phyloP scores from a whole-genome alignment of 2,329 filamentous ascomycete species.

The Pseudogymnoascus sp. region DNA sequence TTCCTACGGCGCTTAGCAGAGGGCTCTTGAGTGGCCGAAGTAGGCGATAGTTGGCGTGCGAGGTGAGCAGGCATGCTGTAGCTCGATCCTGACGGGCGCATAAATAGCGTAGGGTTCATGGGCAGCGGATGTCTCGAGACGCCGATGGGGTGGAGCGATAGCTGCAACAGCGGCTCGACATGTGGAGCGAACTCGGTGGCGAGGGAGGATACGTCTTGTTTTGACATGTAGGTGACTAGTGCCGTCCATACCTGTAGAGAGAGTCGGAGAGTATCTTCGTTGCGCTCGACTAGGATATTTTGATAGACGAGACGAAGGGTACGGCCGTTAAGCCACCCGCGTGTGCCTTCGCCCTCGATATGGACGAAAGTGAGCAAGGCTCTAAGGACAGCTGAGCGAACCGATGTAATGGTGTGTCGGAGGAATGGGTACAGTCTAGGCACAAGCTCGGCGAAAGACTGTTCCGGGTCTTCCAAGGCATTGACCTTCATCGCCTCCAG shows the following conservation, averaged over 20 bases:
- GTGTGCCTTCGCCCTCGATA: constrained; percentile 68
- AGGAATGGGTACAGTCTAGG: constrained; percentile 93
- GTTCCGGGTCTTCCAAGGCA: constrained; percentile 70
- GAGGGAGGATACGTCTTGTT: constrained; percentile 52
- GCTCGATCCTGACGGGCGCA: constrained; percentile 83
- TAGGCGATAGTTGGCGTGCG: constrained; percentile 29
- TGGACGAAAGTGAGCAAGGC: constrained; percentile 88
- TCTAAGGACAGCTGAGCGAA: constrained; percentile 85
- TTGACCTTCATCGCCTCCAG: constrained; percentile 89
- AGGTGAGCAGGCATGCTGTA: constrained; percentile 51
- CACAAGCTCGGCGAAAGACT: constrained; percentile 86
- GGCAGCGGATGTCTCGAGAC: constrained; percentile 83
- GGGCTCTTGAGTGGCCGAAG: constrained; percentile 49
- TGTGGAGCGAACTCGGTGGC: constrained; percentile 66
- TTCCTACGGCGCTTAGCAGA: constrained; percentile 70
- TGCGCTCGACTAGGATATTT: constrained; percentile 87
- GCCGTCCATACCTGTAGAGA: constrained; percentile 84
- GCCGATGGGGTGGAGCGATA: constrained; percentile 85
- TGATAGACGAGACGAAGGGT: constrained; percentile 86
- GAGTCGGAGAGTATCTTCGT: constrained; percentile 69
- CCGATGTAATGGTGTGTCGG: constrained; percentile 92
- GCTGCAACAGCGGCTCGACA: constrained; percentile 69
- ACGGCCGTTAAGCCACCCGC: constrained; percentile 87
- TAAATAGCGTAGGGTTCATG: constrained; percentile 83
- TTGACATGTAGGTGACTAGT: constrained; percentile 58